Base-by-base conservation (phyloP, 148 eudicot genomes). In the Fagopyrum esculentum region DNA sequence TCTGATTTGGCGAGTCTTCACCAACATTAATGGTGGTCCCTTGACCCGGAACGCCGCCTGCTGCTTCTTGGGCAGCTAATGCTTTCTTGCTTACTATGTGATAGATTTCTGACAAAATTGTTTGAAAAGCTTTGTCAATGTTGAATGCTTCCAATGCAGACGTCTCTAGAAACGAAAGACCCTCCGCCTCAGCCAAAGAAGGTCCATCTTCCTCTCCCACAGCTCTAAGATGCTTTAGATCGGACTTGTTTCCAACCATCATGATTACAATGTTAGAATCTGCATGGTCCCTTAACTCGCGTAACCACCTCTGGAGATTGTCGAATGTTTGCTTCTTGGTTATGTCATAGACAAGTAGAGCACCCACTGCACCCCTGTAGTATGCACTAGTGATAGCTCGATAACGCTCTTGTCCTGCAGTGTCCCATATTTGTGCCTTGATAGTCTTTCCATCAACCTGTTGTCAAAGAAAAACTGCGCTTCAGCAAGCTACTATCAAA, bases 201-300 rank as follows among this genome's bases (percentile, higher is more conserved):
- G 52, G 78, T 19, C 83, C 86, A 61, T 81, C 83, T n/a, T 76
- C 78, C 64, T 81, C 86, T 11, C 74, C 55, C 45, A 83, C 81
- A n/a, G 82, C 78, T 71, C 86, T 72, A 46, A 81, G 83, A 74
- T 83, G 86, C 70, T 78, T 83, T 60, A 83, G 74, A 66, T 83
- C 86, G 9, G 86, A 78, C 78, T 83, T 83, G 83, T 83, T 83
- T 73, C 86, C 86, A 70, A 80, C 86, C 86, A 83, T 75, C 83
- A 78, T 83, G 75, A 83, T 72, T 49, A 83, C 86, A 61, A 81
- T 83, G 81, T 83, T 83, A 5, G 85, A 83, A 71, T 83, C 85
- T 3, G 85, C 85, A 75, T 83, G 85, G 76, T 83, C 85, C 60
- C 85, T 80, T 43, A 83, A 49, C 69, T 83, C 85, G 13, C 85